phyloP scores from a whole-genome alignment of 139 green algal genomes.

The Haematococcus lacustris region DNA sequence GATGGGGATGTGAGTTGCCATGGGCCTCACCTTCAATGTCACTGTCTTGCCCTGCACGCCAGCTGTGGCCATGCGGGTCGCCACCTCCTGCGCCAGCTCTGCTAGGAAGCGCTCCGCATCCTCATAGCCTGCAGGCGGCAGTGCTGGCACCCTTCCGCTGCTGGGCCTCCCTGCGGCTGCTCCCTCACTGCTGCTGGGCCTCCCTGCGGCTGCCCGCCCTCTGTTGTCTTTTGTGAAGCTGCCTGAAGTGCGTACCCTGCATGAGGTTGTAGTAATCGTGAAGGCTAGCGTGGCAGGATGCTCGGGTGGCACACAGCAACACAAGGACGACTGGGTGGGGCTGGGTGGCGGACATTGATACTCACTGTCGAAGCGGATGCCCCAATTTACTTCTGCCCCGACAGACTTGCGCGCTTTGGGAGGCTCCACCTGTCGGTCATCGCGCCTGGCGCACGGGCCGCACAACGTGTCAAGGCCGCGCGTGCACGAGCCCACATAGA shows the following conservation, averaged over 20 bases:
- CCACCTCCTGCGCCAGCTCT: constrained; percentile 34
- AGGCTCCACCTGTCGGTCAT: constrained; percentile 42
- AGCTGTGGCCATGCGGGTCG: constrained; percentile 22
- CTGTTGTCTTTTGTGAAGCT: background rate
- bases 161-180: background rate
- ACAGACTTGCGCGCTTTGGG: constrained; percentile 49
- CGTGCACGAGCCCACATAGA: too few species aligned
- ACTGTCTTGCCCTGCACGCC: constrained; percentile 1
- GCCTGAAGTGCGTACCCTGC: background rate
- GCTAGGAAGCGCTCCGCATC: constrained; percentile 45
- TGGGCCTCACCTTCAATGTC: too few species aligned
- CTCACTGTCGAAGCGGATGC: constrained; percentile 66
- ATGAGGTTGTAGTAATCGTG: background rate
- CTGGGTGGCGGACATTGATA: constrained; percentile 11
- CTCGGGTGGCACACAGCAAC: background rate
- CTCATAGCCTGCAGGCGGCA: background rate
- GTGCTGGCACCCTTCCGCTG: background rate
- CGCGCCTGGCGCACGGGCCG: too few species aligned
- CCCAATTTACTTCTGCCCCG: constrained; percentile 91
- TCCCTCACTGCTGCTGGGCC: background rate
- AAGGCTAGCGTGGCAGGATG: background rate
- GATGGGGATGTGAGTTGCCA: background rate
- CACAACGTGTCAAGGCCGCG: too few species aligned
- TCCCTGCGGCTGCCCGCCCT: background rate
- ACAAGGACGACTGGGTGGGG: background rate